Conservation (phyloP, 495 filamentous ascomycete species). For the Trichoderma parareesei region DNA sequence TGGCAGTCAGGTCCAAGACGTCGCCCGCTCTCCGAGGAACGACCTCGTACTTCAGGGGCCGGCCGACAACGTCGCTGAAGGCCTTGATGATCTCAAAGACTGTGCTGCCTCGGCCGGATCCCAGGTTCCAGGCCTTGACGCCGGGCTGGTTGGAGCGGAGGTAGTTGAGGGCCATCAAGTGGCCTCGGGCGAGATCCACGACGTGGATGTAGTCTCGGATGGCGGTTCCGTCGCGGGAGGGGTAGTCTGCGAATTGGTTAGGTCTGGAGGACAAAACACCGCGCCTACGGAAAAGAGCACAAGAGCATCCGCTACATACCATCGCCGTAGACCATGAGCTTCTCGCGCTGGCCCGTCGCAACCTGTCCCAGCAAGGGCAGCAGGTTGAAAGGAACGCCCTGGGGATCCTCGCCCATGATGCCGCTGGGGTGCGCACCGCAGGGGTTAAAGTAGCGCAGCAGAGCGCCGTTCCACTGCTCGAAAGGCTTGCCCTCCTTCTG, state of each 20-base stretch:
- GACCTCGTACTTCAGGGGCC: slow-evolving; percentile 78
- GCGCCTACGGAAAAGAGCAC: not conserved
- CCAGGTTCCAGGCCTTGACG: slow-evolving; percentile 93
- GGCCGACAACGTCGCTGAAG: slow-evolving; percentile 79
- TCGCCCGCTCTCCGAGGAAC: slow-evolving; percentile 77
- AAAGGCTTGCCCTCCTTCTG: slow-evolving; percentile 69
- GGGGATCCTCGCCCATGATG: slow-evolving; percentile 97
- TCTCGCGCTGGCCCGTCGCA: slow-evolving; percentile 88
- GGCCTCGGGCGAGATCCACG: slow-evolving; percentile 79
- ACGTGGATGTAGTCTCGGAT: slow-evolving; percentile 77
- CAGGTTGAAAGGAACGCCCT: slow-evolving; percentile 92
- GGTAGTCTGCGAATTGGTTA: slow-evolving; percentile 58
- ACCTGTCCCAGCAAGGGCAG: slow-evolving; percentile 92
- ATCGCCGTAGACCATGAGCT: slow-evolving; percentile 88
- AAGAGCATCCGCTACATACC: slow-evolving; percentile 38
- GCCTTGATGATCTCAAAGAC: slow-evolving; percentile 97
- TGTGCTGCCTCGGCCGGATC: slow-evolving; percentile 89
- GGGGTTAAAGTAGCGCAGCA: slow-evolving; percentile 97
- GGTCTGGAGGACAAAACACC: not conserved
- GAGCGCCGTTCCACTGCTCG: slow-evolving; percentile 84
- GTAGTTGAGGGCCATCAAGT: slow-evolving; percentile 86
- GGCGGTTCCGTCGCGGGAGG: slow-evolving; percentile 70
- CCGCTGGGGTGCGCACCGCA: slow-evolving; percentile 90
- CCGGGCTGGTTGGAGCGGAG: slow-evolving; percentile 84
- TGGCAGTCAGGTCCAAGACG: slow-evolving; percentile 88